Percentiles rank a stretch among this genome's conserved stretches.
These are phyloP conservation scores for Phylloporus scabripes DNA, from an alignment of 768 basidiomycete species.

Conservation along the genomic window DNA sequence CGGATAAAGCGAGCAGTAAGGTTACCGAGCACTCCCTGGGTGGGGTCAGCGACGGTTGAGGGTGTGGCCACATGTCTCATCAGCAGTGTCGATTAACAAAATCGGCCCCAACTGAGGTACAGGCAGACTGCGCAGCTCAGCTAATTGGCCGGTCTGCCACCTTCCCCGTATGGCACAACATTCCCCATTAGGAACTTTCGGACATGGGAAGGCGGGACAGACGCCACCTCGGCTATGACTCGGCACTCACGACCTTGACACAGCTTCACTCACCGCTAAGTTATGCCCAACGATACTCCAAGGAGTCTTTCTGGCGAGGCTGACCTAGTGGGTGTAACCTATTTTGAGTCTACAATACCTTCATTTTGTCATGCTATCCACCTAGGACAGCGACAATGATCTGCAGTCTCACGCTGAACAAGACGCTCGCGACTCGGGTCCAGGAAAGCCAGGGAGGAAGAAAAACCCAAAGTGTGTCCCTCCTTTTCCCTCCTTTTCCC, in stretches of 20 bases:
- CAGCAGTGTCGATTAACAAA: too few species aligned
- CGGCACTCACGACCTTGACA: background rate
- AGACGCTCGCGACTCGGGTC: constrained; percentile 18
- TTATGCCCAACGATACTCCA: constrained; percentile 46
- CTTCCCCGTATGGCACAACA: background rate
- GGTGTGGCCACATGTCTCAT: too few species aligned
- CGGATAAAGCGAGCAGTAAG: background rate
- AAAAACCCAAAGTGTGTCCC: constrained; percentile 78
- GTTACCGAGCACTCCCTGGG: background rate
- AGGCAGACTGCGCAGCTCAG: background rate
- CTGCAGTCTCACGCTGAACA: constrained; percentile 43
- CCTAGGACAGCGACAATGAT: constrained; percentile 68
- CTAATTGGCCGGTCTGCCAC: background rate
- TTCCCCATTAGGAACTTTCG: background rate
- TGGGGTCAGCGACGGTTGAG: background rate
- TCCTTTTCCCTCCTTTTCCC: constrained; percentile 6
- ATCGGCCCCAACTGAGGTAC: background rate
- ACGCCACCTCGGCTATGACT: constrained; percentile 1
- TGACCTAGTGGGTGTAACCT: constrained; percentile 38
- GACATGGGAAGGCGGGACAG: background rate
- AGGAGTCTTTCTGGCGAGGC: constrained; percentile 62
- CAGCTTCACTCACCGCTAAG: background rate
- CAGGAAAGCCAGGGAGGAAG: constrained; percentile 61
- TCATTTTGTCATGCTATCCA: constrained; percentile 8
- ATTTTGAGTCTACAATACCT: constrained; percentile 9